A percentile compares a stretch with the other conserved stretches of the same genome.
Evolutionary conservation across 1,284 basidiomycete species (phyloP).

Genomic region (Ganoderma boninense): DNA sequence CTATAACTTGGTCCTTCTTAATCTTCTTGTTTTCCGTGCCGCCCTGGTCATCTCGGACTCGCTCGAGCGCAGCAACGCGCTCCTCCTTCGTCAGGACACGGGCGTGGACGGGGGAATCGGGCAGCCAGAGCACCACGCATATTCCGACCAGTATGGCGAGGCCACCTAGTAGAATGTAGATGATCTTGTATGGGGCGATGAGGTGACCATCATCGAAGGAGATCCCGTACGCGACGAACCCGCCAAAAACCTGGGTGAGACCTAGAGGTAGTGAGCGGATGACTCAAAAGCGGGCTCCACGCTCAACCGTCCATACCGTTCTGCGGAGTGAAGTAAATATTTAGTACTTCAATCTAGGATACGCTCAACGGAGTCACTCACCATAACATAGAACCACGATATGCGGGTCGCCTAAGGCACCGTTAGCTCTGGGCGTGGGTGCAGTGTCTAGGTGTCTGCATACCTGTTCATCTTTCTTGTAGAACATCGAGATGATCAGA

Average conservation of each 20-base stretch:
- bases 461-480: slow-evolving; percentile 74
- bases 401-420: slow-evolving; percentile 58
- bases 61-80: slow-evolving; percentile 68
- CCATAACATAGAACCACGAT: slow-evolving; percentile 77
- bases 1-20: slow-evolving; percentile 67
- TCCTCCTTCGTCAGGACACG: slow-evolving; percentile 65
- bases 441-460: slow-evolving; percentile 7
- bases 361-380: slow-evolving; percentile 33
- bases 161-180: slow-evolving; percentile 68
- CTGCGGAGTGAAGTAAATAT: slow-evolving; percentile 14
- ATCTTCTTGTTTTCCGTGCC: slow-evolving; percentile 68
- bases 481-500: slow-evolving; percentile 73
- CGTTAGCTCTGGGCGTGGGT: not conserved
- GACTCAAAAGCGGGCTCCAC: too few relatives aligned
- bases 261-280: slow-evolving; percentile 43
- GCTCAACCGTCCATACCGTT: too few relatives aligned
- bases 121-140: slow-evolving; percentile 66
- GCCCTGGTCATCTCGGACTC: slow-evolving; percentile 73
- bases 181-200: slow-evolving; percentile 66
- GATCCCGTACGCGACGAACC: slow-evolving; percentile 72
- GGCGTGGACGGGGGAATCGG: slow-evolving; percentile 72
- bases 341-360: not conserved
- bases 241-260: slow-evolving; percentile 69
- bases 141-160: slow-evolving; percentile 68
- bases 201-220: slow-evolving; percentile 60